A percentile compares a stretch with the other conserved stretches of the same genome.
Conservation (phyloP, 2,329 filamentous ascomycete species). For the Trichoderma sp. region DNA sequence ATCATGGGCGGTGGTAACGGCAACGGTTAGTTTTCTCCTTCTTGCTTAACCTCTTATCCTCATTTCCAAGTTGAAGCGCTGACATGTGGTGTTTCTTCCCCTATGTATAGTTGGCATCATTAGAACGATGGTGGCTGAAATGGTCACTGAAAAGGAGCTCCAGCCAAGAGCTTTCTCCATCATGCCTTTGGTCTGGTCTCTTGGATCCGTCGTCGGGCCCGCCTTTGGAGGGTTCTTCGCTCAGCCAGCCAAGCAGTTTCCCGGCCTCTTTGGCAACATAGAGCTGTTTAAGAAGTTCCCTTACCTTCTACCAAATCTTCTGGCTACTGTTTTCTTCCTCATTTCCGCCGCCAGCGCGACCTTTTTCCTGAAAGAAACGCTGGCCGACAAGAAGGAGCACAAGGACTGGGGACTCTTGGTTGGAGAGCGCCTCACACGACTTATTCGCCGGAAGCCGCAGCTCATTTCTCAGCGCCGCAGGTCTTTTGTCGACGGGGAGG, state of each 20-base stretch:
- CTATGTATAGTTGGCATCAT: slow-evolving; percentile 73
- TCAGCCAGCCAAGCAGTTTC: slow-evolving; percentile 73
- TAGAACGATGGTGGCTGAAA: slow-evolving; percentile 85
- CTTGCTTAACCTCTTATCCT: slow-evolving; percentile 23
- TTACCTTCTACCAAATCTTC: slow-evolving; percentile 80
- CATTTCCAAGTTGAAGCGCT: not conserved
- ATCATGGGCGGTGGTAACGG: slow-evolving; percentile 84
- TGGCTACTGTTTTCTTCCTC: slow-evolving; percentile 73
- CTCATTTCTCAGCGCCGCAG: slow-evolving; percentile 37
- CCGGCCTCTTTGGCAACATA: slow-evolving; percentile 64
- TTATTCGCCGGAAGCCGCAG: slow-evolving; percentile 31
- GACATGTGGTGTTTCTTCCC: not conserved
- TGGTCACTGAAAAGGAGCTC: slow-evolving; percentile 82
- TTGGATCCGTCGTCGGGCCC: slow-evolving; percentile 85
- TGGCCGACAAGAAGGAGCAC: slow-evolving; percentile 65
- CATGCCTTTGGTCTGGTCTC: slow-evolving; percentile 87
- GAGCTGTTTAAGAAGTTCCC: slow-evolving; percentile 73
- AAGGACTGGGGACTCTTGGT: slow-evolving; percentile 74
- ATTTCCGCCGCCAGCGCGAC: slow-evolving; percentile 70
- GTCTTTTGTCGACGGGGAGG: slow-evolving; percentile 56
- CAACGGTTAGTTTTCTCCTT: slow-evolving; percentile 56
- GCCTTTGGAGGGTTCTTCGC: slow-evolving; percentile 84
- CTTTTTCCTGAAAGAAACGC: slow-evolving; percentile 83
- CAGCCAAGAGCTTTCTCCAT: slow-evolving; percentile 88
- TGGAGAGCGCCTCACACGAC: slow-evolving; percentile 62